phyloP scores from a whole-genome alignment of 208 protist species.

The Trypanosoma scelopori region DNA sequence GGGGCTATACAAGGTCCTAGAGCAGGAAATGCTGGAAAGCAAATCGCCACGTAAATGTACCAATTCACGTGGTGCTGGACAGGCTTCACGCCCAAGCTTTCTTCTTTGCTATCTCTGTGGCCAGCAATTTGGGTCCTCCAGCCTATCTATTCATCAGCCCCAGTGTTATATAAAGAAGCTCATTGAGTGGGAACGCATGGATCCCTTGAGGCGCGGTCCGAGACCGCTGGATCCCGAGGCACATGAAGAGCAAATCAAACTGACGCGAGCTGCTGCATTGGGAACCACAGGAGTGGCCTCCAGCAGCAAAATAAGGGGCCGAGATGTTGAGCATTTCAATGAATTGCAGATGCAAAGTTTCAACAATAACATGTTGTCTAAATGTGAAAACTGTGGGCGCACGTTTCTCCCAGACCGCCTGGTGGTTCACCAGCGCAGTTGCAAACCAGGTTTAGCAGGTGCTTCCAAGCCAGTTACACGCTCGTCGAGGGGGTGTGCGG shows the following conservation, averaged over 20 bases:
- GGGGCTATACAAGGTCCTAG: constrained; percentile 67
- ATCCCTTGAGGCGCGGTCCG: constrained; percentile 65
- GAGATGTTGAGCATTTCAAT: constrained; percentile 76
- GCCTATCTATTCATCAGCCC: constrained; percentile 89
- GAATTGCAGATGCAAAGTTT: constrained; percentile 74
- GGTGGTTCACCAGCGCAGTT: constrained; percentile 85
- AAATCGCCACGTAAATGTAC: constrained; percentile 8
- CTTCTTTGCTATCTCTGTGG: constrained; percentile 91
- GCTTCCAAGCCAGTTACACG: constrained; percentile 38
- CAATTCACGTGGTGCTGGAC: not conserved
- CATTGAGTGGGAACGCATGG: constrained; percentile 86
- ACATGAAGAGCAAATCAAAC: constrained; percentile 57
- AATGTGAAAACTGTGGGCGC: constrained; percentile 88
- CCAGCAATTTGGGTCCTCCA: constrained; percentile 80
- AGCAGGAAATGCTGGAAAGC: constrained; percentile 45
- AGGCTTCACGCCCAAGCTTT: constrained; percentile 61
- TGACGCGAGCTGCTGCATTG: constrained; percentile 9
- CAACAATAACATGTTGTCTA: constrained; percentile 59
- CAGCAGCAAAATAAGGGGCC: constrained; percentile 17
- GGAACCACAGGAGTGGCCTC: not conserved
- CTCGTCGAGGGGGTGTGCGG: not conserved
- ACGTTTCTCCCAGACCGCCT: constrained; percentile 91
- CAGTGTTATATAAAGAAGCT: constrained; percentile 92
- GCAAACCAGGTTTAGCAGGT: constrained; percentile 58
- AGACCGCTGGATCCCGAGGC: constrained; percentile 61